Base-by-base conservation (phyloP, 331 rosid species). In the Pyrus hybrid region DNA sequence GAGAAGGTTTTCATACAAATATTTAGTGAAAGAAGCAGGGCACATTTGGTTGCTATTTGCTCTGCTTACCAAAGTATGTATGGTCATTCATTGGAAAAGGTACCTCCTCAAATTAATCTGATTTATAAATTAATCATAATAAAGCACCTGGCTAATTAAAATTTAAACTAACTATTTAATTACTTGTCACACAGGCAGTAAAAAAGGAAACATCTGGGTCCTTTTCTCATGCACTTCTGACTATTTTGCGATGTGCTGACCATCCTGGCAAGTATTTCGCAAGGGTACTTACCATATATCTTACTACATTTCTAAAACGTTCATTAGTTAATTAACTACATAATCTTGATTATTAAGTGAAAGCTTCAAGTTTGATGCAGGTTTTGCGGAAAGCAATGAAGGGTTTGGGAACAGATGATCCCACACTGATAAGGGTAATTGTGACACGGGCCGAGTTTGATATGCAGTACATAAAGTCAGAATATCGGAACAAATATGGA, bases 391-490 rank as follows among this genome's bases (percentile, higher is more conserved):
- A 88, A 77, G 73, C 97, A 17, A 90, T 90, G 91, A 90, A 87
- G 84, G 96, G 96, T 20, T 28, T 93, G 56, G 96, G 98, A 30
- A 93, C 96, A 0, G 86, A 88, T 74, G 97, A 93, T 51, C 67
- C 78, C 2, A 77, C 89, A 8, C 74, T 93, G 28, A 82, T 82
- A 57, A 83, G 93, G 69, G 70, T 87, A 29, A 77, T 90, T 68
- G 96, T 88, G 72, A 79, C 97, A 35, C 88, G 97, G 71, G 77
- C 92, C 13, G 97, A 92, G 79, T 70, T 90, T 2, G 93, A 92
- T 77, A 84, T 92, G 97, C 67, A 73, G 21, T 76, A 78, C 41
- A 87, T 90, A 78, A 88, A 88, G 85, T 60, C 75, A n/a, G 96
- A 88, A 70, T 92, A 92, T 72, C 80, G 63, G 45, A 85, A 20